These are phyloP conservation scores for Xylaria sp. DNA, from an alignment of 2,329 filamentous ascomycete genomes.

Conservation along the genomic window DNA sequence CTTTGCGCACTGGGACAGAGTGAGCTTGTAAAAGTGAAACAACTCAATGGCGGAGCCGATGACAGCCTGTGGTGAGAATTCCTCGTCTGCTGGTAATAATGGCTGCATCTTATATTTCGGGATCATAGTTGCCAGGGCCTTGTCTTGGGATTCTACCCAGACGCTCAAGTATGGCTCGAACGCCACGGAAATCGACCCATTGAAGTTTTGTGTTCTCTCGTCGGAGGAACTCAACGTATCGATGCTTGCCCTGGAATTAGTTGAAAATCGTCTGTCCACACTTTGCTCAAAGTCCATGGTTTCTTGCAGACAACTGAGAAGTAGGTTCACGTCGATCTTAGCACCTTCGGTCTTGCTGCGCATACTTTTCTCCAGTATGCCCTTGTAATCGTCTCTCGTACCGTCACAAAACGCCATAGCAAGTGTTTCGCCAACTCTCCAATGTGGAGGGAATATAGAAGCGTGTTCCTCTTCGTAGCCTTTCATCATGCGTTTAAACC, in stretches of 20 bases:
- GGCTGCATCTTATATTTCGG: slow-evolving; percentile 83
- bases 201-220: slow-evolving; percentile 71
- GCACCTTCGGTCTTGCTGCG: slow-evolving; percentile 69
- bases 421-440: slow-evolving; percentile 85
- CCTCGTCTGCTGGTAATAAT: slow-evolving; percentile 75
- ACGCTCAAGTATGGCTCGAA: slow-evolving; percentile 96
- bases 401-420: slow-evolving; percentile 93
- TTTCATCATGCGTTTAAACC: slow-evolving; percentile 95
- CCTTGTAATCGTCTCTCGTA: slow-evolving; percentile 91
- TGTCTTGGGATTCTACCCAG: slow-evolving; percentile 96
- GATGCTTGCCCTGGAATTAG: slow-evolving; percentile 69
- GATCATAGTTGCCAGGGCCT: slow-evolving; percentile 75
- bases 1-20: slow-evolving; percentile 90
- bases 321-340: slow-evolving; percentile 80
- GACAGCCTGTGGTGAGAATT: slow-evolving; percentile 85
- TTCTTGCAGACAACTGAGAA: slow-evolving; percentile 86
- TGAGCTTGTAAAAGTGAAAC: slow-evolving; percentile 94
- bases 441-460: slow-evolving; percentile 76
- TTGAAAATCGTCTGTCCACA: slow-evolving; percentile 77
- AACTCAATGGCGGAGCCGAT: slow-evolving; percentile 92
- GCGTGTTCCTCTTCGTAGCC: slow-evolving; percentile 92
- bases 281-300: slow-evolving; percentile 95
- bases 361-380: slow-evolving; percentile 83
- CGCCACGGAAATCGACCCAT: slow-evolving; percentile 87
- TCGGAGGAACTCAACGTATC: slow-evolving; percentile 81